Base-by-base conservation (phyloP, 176 grass and related monocot genomes). In the sorghum (Sorghum bicolor) region DNA sequence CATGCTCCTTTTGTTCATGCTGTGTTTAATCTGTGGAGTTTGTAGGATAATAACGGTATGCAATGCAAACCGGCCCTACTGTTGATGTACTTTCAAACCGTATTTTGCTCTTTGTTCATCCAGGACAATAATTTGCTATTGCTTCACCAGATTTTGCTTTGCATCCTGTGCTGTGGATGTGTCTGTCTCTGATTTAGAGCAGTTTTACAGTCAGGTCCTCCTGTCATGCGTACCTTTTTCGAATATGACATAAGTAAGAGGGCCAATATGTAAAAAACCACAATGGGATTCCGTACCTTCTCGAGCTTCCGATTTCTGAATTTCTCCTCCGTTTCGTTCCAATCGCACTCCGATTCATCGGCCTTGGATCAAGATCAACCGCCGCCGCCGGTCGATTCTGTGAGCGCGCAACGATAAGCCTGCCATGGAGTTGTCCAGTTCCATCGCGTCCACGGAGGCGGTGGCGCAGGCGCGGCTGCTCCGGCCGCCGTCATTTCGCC, bases 341-440 rank as follows among this genome's bases (percentile, higher is more conserved):
- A 12, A 13, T 39, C 67, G 33, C 17, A 22, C 10, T 71, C 37
- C 53, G 75, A 29, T 78, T 44, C 76, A 3, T 2, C 8, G 38
- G 50, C 48, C 5, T 55, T n/a, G 20, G 53, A 24, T 58, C 8
- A 57, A 58, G 53, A 24, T 58, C 8, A 57, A 58, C 20, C 8
- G 53, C 53, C 22, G 9, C 1, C 53, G 53, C 53, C 53, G 1
- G 53, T 58, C 0, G 53, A 58, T 58, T 24, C 22, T 24, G 53
- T 24, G 20, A 58, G 20, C 19, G 20, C 8, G 19, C 50, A 64
- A 37, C 17, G 10, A 38, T 17, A 16, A 6, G 5, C 13, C 28
- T 17, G 67, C 38, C 60, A 88, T 88, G 87, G 87, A 88, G 29
- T 8, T 78, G 30, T 45, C 58, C 17, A 47, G 64, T 77, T 80